A percentile compares a stretch with the other conserved stretches of the same genome.
Evolutionary conservation across 352 stramenopile species (phyloP).

Genomic region (Globisporangium nodosum): DNA sequence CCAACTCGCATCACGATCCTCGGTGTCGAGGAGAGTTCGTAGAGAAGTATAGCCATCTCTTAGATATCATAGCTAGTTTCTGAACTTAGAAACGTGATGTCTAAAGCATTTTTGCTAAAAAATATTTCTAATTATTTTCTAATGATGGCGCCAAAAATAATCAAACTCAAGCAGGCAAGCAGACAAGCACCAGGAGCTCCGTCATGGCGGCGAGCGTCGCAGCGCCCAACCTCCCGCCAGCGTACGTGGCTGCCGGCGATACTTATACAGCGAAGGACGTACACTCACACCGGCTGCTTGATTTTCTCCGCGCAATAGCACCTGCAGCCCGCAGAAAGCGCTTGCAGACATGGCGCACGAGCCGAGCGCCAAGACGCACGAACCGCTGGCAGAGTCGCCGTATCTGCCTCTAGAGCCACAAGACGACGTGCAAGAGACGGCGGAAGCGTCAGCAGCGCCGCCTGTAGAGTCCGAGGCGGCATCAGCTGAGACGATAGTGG

Average conservation of each 20-base stretch:
- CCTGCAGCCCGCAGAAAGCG: slow-evolving; percentile 2
- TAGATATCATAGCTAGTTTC: too few species aligned
- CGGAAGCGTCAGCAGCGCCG: neutral
- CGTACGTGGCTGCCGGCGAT: slow-evolving; percentile 3
- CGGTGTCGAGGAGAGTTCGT: neutral
- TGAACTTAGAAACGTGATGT: too few species aligned
- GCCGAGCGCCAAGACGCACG: neutral
- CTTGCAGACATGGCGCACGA: neutral
- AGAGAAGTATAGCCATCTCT: slow-evolving; percentile 10
- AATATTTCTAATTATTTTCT: neutral
- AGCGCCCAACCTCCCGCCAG: slow-evolving; percentile 16
- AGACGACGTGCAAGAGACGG: neutral
- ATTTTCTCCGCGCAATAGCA: neutral
- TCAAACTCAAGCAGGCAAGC: neutral
- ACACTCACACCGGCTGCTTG: neutral
- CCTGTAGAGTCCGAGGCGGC: too few species aligned
- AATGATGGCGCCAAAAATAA: neutral
- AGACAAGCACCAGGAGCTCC: neutral
- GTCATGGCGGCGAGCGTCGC: slow-evolving; percentile 27
- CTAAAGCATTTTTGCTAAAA: too few species aligned
- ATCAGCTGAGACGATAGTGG: neutral
- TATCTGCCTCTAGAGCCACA: neutral
- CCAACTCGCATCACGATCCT: neutral
- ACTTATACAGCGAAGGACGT: too few species aligned
- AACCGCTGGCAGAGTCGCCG: neutral